These are phyloP conservation scores for Chlorencoelia australis DNA, from an alignment of 2,329 filamentous ascomycete species.

Conservation along the genomic window DNA sequence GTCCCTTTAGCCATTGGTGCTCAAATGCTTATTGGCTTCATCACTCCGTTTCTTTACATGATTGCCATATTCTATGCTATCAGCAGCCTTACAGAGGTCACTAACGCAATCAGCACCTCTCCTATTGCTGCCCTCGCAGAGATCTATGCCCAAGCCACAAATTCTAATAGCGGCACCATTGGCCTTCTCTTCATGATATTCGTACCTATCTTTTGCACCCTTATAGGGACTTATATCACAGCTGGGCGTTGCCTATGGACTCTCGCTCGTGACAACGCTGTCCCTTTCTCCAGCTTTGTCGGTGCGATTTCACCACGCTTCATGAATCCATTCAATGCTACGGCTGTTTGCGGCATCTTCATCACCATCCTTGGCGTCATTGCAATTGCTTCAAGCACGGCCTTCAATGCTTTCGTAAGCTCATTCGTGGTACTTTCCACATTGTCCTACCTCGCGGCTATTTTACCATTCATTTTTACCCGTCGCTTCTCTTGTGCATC, in stretches of 20 bases:
- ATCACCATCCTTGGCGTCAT: slow-evolving; percentile 51
- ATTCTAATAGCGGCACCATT: slow-evolving; percentile 38
- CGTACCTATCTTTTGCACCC: slow-evolving; percentile 40
- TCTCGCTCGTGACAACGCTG: slow-evolving; percentile 46
- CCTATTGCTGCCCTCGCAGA: slow-evolving; percentile 53
- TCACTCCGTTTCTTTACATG: slow-evolving; percentile 42
- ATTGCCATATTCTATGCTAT: slow-evolving; percentile 48
- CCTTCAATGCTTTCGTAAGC: slow-evolving; percentile 58
- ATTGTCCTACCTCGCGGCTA: slow-evolving; percentile 51
- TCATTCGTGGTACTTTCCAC: slow-evolving; percentile 45
- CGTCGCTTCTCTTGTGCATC: slow-evolving; percentile 23
- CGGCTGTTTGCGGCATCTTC: slow-evolving; percentile 37
- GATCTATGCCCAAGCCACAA: slow-evolving; percentile 52
- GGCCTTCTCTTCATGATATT: slow-evolving; percentile 44
- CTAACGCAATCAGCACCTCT: slow-evolving; percentile 32
- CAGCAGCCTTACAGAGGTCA: slow-evolving; percentile 42
- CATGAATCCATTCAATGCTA: slow-evolving; percentile 46
- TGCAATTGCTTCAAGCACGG: slow-evolving; percentile 55
- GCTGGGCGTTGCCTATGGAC: slow-evolving; percentile 54
- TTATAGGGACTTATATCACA: slow-evolving; percentile 49
- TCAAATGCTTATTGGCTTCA: slow-evolving; percentile 40
- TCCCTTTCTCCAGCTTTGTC: slow-evolving; percentile 40
- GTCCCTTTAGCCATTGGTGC: slow-evolving; percentile 43
- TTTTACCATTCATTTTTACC: slow-evolving; percentile 46
- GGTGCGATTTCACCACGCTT: slow-evolving; percentile 35